phyloP scores from a whole-genome alignment of 371 early-diverging fungal genomes.

The Circinella minor region DNA sequence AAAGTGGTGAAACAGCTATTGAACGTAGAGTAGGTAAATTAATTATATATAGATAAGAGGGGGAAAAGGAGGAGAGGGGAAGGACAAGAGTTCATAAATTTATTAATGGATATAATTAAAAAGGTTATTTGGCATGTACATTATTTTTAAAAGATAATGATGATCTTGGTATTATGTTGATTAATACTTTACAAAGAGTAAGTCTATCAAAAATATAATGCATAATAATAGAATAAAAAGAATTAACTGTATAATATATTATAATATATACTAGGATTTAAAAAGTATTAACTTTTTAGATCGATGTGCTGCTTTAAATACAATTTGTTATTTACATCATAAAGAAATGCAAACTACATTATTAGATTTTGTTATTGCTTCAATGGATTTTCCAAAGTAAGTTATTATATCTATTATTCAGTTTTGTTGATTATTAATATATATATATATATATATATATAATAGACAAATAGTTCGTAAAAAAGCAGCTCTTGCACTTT shows the following conservation, averaged over 20 bases:
- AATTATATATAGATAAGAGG: neutral
- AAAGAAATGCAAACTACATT: constrained; percentile 42
- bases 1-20: constrained; percentile 48
- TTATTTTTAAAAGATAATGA: constrained; percentile 44
- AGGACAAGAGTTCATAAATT: too few species aligned
- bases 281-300: constrained; percentile 46
- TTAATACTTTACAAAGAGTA: constrained; percentile 59
- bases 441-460: neutral
- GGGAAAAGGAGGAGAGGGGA: neutral
- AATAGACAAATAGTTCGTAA: constrained; percentile 52
- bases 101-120: too few species aligned
- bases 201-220: neutral
- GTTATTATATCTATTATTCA: neutral
- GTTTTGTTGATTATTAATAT: neutral
- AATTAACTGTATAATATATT: neutral
- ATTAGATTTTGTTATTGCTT: constrained; percentile 31
- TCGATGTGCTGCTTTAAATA: constrained; percentile 45
- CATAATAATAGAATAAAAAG: neutral
- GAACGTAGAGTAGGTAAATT: constrained; percentile 52
- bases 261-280: constrained; percentile 33
- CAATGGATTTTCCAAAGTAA: constrained; percentile 45
- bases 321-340: constrained; percentile 47
- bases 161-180: constrained; percentile 55
- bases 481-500: constrained; percentile 46
- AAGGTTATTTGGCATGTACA: constrained; percentile 55